Conservation (phyloP, 805 yeast genomes). For the Starmerella cellae region DNA sequence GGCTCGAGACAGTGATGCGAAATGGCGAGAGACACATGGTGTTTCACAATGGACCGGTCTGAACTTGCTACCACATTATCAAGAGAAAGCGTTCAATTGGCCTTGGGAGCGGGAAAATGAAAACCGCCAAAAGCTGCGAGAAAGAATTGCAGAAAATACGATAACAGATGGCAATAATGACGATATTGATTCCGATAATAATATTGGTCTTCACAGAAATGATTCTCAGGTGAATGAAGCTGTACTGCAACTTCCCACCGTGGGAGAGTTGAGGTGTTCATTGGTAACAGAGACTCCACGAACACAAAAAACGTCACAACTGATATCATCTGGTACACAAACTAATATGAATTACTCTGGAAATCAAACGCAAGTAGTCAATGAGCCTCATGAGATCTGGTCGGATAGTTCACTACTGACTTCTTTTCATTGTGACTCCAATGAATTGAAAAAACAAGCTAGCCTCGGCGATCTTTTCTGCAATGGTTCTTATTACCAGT, state of each 20-base stretch:
- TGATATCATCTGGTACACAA: not conserved
- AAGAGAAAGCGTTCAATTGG: conserved; percentile 9
- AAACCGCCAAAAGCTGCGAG: not conserved
- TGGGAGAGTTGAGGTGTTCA: not conserved
- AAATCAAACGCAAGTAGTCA: not conserved
- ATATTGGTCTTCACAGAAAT: too few relatives aligned
- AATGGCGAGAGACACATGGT: conserved; percentile 8
- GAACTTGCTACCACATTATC: conserved; percentile 7
- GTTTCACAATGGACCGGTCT: conserved; percentile 8
- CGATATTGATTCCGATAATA: too few relatives aligned
- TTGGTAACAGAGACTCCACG: not conserved
- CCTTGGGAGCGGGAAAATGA: conserved; percentile 13
- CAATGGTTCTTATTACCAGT: not conserved
- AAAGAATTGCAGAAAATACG: conserved; percentile 1
- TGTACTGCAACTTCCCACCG: too few relatives aligned
- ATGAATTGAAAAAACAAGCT: not conserved
- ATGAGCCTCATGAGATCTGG: not conserved
- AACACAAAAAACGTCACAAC: not conserved
- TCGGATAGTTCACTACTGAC: not conserved
- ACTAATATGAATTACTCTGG: not conserved
- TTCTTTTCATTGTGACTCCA: not conserved
- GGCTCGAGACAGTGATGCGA: conserved; percentile 9
- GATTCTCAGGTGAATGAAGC: too few relatives aligned
- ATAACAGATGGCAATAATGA: not conserved
- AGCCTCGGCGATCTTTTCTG: not conserved